phyloP scores from a whole-genome alignment of 2,329 filamentous ascomycete species.

The Colletotrichum sidae region DNA sequence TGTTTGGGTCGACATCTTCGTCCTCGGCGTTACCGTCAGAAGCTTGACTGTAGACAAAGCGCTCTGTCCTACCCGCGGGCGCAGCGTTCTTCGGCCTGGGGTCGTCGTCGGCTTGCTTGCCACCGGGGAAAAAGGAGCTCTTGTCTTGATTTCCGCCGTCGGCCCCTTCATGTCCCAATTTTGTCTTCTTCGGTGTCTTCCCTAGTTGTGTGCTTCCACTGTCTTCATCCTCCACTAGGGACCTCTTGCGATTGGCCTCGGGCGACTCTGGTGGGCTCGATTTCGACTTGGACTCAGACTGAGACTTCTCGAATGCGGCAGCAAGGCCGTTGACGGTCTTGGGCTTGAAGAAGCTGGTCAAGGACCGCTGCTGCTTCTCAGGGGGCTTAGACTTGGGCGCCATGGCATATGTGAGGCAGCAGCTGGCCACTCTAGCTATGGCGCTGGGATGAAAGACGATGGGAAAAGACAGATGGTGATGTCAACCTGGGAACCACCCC shows the following conservation, averaged over 20 bases:
- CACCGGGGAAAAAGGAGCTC: slow-evolving; percentile 49
- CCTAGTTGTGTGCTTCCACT: slow-evolving; percentile 55
- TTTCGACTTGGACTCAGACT: slow-evolving; percentile 43
- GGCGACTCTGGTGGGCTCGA: slow-evolving; percentile 44
- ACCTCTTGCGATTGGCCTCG: slow-evolving; percentile 59
- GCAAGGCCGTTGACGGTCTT: slow-evolving; percentile 63
- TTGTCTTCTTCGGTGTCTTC: slow-evolving; percentile 58
- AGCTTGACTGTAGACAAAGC: slow-evolving; percentile 63
- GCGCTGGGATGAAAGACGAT: neutral
- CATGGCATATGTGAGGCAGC: slow-evolving; percentile 3
- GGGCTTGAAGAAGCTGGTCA: slow-evolving; percentile 87
- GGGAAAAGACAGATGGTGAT: slow-evolving; percentile 17
- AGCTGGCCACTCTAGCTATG: neutral
- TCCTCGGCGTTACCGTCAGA: slow-evolving; percentile 50
- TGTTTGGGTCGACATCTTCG: slow-evolving; percentile 63
- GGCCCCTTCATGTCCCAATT: slow-evolving; percentile 46
- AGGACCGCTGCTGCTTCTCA: slow-evolving; percentile 80
- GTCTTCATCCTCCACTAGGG: slow-evolving; percentile 60
- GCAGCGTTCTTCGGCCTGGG: slow-evolving; percentile 39
- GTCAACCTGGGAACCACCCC: slow-evolving; percentile 24
- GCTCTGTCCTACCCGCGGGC: slow-evolving; percentile 58
- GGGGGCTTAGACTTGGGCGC: slow-evolving; percentile 46
- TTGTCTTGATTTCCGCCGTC: slow-evolving; percentile 47
- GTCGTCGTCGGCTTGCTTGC: slow-evolving; percentile 40
- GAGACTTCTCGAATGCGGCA: slow-evolving; percentile 49